A percentile compares a stretch with the other conserved stretches of the same genome.
These are phyloP conservation scores for Hypoxylon perforatum DNA, from an alignment of 495 filamentous ascomycete genomes.

Conservation along the genomic window DNA sequence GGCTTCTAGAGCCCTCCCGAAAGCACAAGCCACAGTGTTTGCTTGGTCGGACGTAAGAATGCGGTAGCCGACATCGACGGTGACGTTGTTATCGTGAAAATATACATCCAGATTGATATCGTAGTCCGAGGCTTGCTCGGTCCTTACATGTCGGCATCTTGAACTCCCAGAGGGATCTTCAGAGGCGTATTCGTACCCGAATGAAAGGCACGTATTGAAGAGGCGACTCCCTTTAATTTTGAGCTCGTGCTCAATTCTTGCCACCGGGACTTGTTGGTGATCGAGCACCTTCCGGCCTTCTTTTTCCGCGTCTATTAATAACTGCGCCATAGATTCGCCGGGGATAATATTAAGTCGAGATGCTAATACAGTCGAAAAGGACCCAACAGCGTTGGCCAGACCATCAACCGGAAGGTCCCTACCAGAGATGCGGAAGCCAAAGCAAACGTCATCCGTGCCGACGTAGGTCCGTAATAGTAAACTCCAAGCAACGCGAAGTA, in stretches of 20 bases:
- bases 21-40: conserved; percentile 51
- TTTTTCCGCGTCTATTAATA: conserved; percentile 50
- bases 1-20: conserved; percentile 55
- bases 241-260: conserved; percentile 56
- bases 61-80: conserved; percentile 56
- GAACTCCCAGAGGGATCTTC: conserved; percentile 5
- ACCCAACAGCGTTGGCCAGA: conserved; percentile 53
- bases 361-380: conserved; percentile 54
- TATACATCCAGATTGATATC: conserved; percentile 56
- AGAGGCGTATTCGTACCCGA: conserved; percentile 51
- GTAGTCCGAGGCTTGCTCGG: conserved; percentile 56
- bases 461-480: conserved; percentile 57
- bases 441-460: conserved; percentile 53
- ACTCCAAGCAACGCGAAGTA: conserved; percentile 61
- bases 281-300: conserved; percentile 47
- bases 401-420: conserved; percentile 53
- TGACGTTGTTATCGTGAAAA: conserved; percentile 49
- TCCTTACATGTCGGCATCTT: conserved; percentile 50
- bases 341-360: conserved; percentile 48
- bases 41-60: conserved; percentile 56
- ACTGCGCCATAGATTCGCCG: conserved; percentile 45
- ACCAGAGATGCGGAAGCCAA: conserved; percentile 56
- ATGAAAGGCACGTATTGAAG: conserved; percentile 60
- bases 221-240: conserved; percentile 53
- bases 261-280: conserved; percentile 57